Base-by-base conservation (phyloP, 345 rosid species). In the Pugionium cornutum region DNA sequence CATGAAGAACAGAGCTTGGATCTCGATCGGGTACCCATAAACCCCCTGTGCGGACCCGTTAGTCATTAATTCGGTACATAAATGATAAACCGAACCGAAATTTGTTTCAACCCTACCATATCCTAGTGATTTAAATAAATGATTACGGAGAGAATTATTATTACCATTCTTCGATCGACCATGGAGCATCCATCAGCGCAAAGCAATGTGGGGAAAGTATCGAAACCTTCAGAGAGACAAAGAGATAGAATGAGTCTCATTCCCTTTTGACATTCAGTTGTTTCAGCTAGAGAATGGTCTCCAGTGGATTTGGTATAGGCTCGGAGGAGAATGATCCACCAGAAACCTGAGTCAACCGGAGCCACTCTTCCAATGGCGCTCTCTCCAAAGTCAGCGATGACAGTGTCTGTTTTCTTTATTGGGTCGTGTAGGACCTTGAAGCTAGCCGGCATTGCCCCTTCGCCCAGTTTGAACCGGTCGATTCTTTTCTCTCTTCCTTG, bases 101-200 rank as follows among this genome's bases (percentile, higher is more conserved):
- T 18, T 18, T 18, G 18, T 18, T 18, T 18, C 18, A 18, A 18
- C 18, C 18, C 18, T 18, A 18, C 18, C 18, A 18, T 18, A 0
- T 18, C 18, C 18, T 18, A 18, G 18, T 18, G 18, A 18, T 18
- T 18, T 18, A 18, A 18, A 18, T 18, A 18, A 18, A 18, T 18
- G 18, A 0, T 18, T 18, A 18, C 18, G 18, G 18, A 18, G 18
- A 18, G 18, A 18, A 18, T 18, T 18, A 18, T 34, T 34, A 34
- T 81, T 72, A 86, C 96, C 89, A 86, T 86, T 77, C 96, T 81
- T 44, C 96, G 86, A 76, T 89, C 92, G 59, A 89, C 64, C 96
- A 89, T 89, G 52, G 85, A 86, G 77, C 96, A 89, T 57, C 92
- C 96, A 73, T 89, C 96, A 6, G 92, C 96, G 56, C 96, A 89